Base-by-base conservation (phyloP, 1,139 yeast genomes). In the Taphrina populina region DNA sequence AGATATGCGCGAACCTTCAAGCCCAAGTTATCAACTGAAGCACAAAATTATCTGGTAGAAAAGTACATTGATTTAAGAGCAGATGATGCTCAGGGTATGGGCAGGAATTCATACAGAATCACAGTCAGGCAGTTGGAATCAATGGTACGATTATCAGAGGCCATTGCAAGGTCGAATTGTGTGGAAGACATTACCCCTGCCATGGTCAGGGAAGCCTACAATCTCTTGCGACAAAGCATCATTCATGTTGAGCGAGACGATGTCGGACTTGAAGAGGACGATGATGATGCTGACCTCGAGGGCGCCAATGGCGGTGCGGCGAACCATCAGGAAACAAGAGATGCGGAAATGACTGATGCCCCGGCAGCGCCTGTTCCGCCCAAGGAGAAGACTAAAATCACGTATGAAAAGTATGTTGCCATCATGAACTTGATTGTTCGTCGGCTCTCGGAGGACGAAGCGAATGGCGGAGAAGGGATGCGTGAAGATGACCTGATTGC, bases 121-220 rank as follows among this genome's bases (percentile, higher is more conserved):
- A 92, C 98, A 0, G 98, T 94, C 33, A 84, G 99, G 74, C 99
- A 92, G 69, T 76, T 92, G 65, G 99, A 92, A 71, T 86, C 74
- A 26, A 81, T 92, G 88, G 84, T 92, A 62, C 80, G 99, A 68
- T 76, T 92, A 61, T 83, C 94, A 7, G 99, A 92, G 70, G 98
- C 96, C 1, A 92, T 92, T 71, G 98, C 98, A 0, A 79, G 96
- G 64, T 96, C 98, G 36, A 92, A 92, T 69, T 92, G 98, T 72
- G 85, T 92, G 8, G 94, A 87, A 62, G 87, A 81, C 59, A 87
- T 94, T 59, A 83, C 94, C 0, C 88, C 95, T 23, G 78, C 80
- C 37, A 86, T 88, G 69, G 97, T 92, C 40, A 85, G 90, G 2
- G 98, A 94, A 68, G 98, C 98, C 0, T 90, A 85, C 69, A 94